Evolutionary conservation across 1,284 basidiomycete genomes (phyloP).

Genomic region (Porodaedalea pini): DNA sequence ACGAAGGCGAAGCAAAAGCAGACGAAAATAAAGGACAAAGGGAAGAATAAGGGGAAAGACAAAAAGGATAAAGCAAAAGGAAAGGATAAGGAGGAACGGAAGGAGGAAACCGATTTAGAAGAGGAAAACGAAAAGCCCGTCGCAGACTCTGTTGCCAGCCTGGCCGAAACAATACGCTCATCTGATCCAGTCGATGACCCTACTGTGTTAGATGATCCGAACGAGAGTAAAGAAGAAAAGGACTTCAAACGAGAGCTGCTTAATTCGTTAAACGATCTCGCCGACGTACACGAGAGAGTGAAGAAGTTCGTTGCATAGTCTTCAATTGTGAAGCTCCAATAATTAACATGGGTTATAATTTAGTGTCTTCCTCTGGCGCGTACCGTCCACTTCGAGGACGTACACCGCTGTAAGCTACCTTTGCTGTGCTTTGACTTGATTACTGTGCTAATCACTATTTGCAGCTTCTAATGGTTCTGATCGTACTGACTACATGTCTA

Average conservation of each 20-base stretch:
- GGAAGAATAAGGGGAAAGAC: conserved; percentile 15
- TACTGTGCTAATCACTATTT: conserved; percentile 2
- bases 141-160: conserved; percentile 19
- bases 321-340: neutral
- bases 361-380: conserved; percentile 64
- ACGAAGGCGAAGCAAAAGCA: conserved; percentile 27
- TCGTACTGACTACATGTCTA: conserved; percentile 41
- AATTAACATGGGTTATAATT: neutral
- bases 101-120: conserved; percentile 10
- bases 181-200: conserved; percentile 23
- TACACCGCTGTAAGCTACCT: conserved; percentile 44
- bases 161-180: conserved; percentile 12
- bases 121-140: neutral
- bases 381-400: conserved; percentile 43
- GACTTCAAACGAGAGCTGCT: conserved; percentile 45
- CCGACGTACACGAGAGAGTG: conserved; percentile 62
- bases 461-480: conserved; percentile 36
- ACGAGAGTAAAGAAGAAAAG: conserved; percentile 37
- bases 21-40: conserved; percentile 23
- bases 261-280: conserved; percentile 41
- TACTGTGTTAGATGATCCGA: conserved; percentile 33
- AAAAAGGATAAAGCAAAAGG: conserved; percentile 23
- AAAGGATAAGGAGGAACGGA: conserved; percentile 20
- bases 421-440: neutral
- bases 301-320: conserved; percentile 49